Evolutionary conservation across 176 grass and related monocot species (phyloP).

Genomic region (Metroxylon sagu): DNA sequence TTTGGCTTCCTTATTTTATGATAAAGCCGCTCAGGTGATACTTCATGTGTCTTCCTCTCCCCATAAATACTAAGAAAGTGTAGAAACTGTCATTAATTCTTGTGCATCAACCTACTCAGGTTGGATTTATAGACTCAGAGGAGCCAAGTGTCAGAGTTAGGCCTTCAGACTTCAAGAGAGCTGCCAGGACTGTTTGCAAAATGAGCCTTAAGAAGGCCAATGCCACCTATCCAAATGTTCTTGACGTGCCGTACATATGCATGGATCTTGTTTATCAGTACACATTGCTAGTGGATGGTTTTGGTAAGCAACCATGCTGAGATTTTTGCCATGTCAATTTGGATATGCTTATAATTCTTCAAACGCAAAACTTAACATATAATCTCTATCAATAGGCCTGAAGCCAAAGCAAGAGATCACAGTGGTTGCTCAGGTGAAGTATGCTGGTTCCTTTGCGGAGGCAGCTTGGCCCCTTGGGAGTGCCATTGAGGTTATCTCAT

Average conservation of each 20-base stretch:
- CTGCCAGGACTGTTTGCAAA: background rate
- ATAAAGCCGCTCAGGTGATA: background rate
- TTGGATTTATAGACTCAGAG: background rate
- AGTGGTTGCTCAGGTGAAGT: constrained; percentile 11
- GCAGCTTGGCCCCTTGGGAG: constrained; percentile 19
- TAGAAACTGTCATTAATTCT: no score
- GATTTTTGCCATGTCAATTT: background rate
- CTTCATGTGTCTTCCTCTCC: background rate
- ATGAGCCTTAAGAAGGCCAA: background rate
- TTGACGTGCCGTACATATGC: constrained; percentile 3
- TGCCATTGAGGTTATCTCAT: constrained; percentile 13
- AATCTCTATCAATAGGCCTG: background rate
- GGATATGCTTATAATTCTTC: background rate
- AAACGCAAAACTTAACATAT: background rate
- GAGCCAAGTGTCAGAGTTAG: background rate
- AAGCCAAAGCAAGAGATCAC: constrained; percentile 14
- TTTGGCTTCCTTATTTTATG: constrained; percentile 10
- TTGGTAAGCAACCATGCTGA: background rate
- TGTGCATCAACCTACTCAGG: background rate
- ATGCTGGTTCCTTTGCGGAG: constrained; percentile 8
- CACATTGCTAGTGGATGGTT: constrained; percentile 8
- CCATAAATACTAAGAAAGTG: no score
- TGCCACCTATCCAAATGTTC: background rate
- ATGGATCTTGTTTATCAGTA: constrained; percentile 3
- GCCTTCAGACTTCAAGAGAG: constrained; percentile 1